Evolutionary conservation across 768 basidiomycete species (phyloP), one percentile per base, ranked within the genome.

Genomic region (Psilocybe cubensis): DNA sequence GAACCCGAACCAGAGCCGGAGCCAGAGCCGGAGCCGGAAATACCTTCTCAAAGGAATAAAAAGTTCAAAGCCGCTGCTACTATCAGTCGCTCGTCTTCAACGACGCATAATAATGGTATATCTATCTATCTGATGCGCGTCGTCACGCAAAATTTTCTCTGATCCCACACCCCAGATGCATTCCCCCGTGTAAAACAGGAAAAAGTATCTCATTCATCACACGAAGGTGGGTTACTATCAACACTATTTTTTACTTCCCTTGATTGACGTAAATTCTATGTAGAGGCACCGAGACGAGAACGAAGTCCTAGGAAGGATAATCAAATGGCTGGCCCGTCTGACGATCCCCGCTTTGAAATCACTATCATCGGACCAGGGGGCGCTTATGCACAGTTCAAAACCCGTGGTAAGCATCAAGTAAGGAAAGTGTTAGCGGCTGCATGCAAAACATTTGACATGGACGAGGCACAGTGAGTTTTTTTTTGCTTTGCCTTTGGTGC

Each of bases 381-480:
- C 0, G 60, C 58, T 11, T 60, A 66, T 33, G 58, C 48, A 0
- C 69, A 76, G 48, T 78, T 81, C 72, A 78, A 77, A 59, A 77
- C 77, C 1, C 76, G 78, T 40, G 76, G 74, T 11, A 74, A 71
- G 46, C 77, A 81, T 61, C 58, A 48, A 12, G 74, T 79, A 12
- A 61, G 66, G 29, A 79, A 79, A 61, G 75, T 81, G 20, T 68
- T 81, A 4, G 64, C 66, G 33, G 73, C 73, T 14, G 78, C 71
- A 3, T 79, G 78, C 54, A 73, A 67, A 44, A 75, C 72, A n/a
- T 79, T 79, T 40, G 68, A 61, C 0, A 54, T 78, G 21, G 74
- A 76, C 31, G 63, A 54, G 20, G 58, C 66, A 4, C 62, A 59
- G 75, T 74, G 44, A 40, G 72, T 63, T n/a, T 54, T 8, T 12